Evolutionary conservation across 2,329 filamentous ascomycete genomes (phyloP), one percentile per base, ranked within the genome.

Genomic region (Sordariomycetes sp.): DNA sequence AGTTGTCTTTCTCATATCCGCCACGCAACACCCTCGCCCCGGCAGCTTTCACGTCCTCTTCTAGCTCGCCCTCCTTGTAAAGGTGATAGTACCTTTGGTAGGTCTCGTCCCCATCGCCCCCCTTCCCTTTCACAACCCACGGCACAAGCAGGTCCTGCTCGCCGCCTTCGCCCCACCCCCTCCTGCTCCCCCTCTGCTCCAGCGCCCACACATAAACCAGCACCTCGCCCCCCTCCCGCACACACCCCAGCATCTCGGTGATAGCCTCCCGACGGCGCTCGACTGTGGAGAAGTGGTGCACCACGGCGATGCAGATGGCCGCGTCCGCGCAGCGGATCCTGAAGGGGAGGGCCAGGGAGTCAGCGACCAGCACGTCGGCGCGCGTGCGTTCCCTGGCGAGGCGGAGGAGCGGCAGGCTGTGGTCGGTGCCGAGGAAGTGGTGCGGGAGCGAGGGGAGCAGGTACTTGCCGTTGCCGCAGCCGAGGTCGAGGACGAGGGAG

Each of bases 401-500:
- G 40, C 71, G 69, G 54, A 79, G 75, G 37, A 85, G 77, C 59
- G 78, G 74, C 25, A 76, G 77, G 65, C 83, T 95, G 76, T 89
- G 81, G 74, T 95, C 90, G 54, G 86, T 89, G 53, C 83, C 90
- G 59, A 96, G 69, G 59, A 95, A 87, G 72, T 86, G 89, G 28
- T 96, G 74, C 65, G 82, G 73, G 24, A 78, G 79, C 72, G 95
- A 95, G 59, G 96, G 88, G 60, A 81, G 76, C 61, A 97, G 77
- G 70, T 97, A 97, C 77, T 97, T 97, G 64, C 94, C 94, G 74
- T 99, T 99, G 60, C 94, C 94, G 73, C 94, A 97, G 61, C 94
- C 94, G 59, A 97, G 79, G 72, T 99, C 94, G 35, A 96, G 79
- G 11, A 94, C 94, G 59, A 97, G 74, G 55, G 89, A 81, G 28